These are phyloP conservation scores for Pseudogymnoascus sp. DNA, from an alignment of 2,329 filamentous ascomycete species.

Conservation along the genomic window DNA sequence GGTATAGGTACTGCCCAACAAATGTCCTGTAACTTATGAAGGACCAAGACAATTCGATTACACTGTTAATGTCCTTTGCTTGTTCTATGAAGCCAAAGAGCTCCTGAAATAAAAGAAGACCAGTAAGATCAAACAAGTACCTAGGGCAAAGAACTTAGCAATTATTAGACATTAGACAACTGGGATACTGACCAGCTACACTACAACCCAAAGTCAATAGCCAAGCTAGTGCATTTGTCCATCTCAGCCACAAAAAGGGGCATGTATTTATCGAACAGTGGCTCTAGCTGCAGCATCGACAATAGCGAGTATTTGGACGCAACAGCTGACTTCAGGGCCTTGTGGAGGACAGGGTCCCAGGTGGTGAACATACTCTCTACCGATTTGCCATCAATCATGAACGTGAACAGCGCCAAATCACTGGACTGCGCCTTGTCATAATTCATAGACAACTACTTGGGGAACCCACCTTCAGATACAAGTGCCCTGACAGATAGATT, in stretches of 20 bases:
- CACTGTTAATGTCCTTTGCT: slow-evolving; percentile 10
- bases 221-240: slow-evolving; percentile 17
- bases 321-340: slow-evolving; percentile 31
- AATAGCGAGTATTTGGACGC: slow-evolving; percentile 39
- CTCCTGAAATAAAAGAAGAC: slow-evolving; percentile 10
- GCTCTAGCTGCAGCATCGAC: slow-evolving; percentile 37
- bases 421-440: neutral
- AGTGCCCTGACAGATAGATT: slow-evolving; percentile 8
- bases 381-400: neutral
- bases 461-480: neutral
- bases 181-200: neutral
- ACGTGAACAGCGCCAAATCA: neutral
- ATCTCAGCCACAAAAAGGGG: slow-evolving; percentile 32
- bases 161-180: neutral
- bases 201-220: neutral
- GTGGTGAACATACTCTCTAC: slow-evolving; percentile 22
- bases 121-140: slow-evolving; percentile 15
- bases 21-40: slow-evolving; percentile 1
- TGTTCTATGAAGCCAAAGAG: slow-evolving; percentile 14
- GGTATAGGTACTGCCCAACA: slow-evolving; percentile 7
- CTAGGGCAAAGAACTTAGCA: neutral
- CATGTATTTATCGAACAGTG: slow-evolving; percentile 37
- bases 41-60: slow-evolving; percentile 11
- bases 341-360: slow-evolving; percentile 30
- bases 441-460: neutral